Conservation (phyloP, 2,329 filamentous ascomycete species). For the Ophiostoma pallidulum region DNA sequence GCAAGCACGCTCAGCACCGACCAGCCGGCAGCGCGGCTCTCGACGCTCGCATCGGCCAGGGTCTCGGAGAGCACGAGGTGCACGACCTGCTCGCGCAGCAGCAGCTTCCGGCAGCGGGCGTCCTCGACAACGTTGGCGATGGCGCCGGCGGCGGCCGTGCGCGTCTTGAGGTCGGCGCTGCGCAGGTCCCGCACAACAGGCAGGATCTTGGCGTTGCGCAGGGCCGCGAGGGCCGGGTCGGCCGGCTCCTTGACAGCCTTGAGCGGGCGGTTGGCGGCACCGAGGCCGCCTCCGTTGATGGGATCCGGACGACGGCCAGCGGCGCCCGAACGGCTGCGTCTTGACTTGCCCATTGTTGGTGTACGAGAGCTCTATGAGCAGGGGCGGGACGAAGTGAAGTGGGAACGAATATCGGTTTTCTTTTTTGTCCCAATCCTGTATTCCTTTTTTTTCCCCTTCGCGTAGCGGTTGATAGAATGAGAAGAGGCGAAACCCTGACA, state of each 20-base stretch:
- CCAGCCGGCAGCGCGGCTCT: constrained; percentile 59
- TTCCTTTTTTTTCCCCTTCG: too few relatives aligned
- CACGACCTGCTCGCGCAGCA: constrained; percentile 58
- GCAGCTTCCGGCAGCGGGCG: constrained; percentile 51
- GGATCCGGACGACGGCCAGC: constrained; percentile 44
- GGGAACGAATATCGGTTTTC: background rate
- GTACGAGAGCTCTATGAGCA: too few relatives aligned
- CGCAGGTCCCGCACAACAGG: constrained; percentile 53
- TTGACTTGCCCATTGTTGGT: constrained; percentile 50
- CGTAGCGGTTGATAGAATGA: too few relatives aligned
- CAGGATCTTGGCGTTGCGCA: constrained; percentile 54
- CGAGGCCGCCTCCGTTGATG: too few relatives aligned
- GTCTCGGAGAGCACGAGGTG: constrained; percentile 54
- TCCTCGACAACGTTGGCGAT: constrained; percentile 55
- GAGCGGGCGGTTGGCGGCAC: constrained; percentile 18
- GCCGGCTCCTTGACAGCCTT: constrained; percentile 51
- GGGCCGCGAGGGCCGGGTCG: constrained; percentile 53
- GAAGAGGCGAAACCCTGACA: too few relatives aligned
- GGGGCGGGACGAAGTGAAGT: too few relatives aligned
- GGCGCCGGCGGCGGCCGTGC: constrained; percentile 48
- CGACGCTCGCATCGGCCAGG: constrained; percentile 51
- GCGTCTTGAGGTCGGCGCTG: constrained; percentile 48
- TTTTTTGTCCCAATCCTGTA: too few relatives aligned
- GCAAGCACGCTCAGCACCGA: constrained; percentile 53
- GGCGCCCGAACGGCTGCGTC: constrained; percentile 36